Evolutionary conservation across 2,329 filamentous ascomycete species (phyloP).

Genomic region (Fonsecaea pugnacius): DNA sequence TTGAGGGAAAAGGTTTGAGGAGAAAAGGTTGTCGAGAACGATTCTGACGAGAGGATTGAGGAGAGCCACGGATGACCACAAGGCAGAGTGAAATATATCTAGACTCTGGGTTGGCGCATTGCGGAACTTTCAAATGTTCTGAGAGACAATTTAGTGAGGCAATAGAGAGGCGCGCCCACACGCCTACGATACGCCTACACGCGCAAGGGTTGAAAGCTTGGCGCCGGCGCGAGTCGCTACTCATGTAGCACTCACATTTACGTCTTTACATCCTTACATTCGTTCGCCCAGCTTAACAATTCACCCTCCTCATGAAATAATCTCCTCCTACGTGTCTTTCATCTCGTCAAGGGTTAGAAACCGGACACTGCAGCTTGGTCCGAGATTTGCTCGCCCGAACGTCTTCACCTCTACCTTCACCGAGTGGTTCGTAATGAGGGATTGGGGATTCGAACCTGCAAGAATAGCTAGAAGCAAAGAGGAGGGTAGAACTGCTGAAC

Average conservation of each 20-base stretch:
- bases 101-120: background rate
- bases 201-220: background rate
- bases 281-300: too few relatives aligned
- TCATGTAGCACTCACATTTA: background rate
- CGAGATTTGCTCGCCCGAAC: too few relatives aligned
- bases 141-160: background rate
- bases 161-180: background rate
- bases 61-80: background rate
- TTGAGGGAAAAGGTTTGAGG: background rate
- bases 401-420: too few relatives aligned
- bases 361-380: too few relatives aligned
- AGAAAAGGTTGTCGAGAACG: background rate
- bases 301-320: too few relatives aligned
- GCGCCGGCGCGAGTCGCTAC: background rate
- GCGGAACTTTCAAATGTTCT: background rate
- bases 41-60: background rate
- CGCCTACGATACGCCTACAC: background rate
- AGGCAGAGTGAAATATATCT: background rate
- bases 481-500: too few relatives aligned
- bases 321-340: too few relatives aligned
- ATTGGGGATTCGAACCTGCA: too few relatives aligned
- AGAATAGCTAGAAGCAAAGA: too few relatives aligned
- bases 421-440: too few relatives aligned
- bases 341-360: too few relatives aligned
- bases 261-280: too few relatives aligned